Conservation (phyloP, 768 basidiomycete species). For the Mrakia gelida region DNA sequence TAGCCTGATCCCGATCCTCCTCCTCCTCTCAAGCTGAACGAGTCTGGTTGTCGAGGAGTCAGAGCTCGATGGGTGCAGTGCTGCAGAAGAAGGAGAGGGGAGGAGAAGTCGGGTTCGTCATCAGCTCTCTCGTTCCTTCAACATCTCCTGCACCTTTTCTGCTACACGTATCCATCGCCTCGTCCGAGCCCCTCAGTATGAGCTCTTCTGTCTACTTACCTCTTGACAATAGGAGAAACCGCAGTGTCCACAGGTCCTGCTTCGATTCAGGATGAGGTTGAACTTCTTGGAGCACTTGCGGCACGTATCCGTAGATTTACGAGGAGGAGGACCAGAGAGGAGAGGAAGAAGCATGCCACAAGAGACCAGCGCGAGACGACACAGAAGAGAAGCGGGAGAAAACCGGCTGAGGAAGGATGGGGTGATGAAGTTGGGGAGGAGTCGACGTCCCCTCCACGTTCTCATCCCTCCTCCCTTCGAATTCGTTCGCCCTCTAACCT, state of each 20-base stretch:
- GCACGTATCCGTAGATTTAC: not conserved
- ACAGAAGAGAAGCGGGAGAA: no score
- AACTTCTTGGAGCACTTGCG: not conserved
- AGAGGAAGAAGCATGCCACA: not conserved
- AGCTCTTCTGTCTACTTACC: no score
- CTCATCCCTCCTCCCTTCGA: no score
- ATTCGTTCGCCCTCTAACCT: no score
- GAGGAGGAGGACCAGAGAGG: constrained; percentile 10
- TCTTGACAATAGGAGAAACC: constrained; percentile 1
- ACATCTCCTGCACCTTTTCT: no score
- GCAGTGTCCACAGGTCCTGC: constrained; percentile 6
- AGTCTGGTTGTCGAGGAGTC: not conserved
- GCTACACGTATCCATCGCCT: not conserved
- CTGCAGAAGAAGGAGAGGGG: not conserved
- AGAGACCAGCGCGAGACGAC: no score
- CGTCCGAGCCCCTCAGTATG: no score
- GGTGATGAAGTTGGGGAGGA: no score
- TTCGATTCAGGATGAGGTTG: not conserved
- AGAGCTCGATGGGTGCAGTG: constrained; percentile 15
- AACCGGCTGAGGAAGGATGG: no score
- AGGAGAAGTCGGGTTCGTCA: no score
- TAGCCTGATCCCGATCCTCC: not conserved
- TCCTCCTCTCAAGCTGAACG: not conserved
- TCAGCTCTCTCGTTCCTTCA: not conserved
- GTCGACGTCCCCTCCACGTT: no score